Percentiles rank a stretch among this genome's conserved stretches.
Evolutionary conservation across 495 filamentous ascomycete genomes (phyloP).

Genomic region (Tuber microsphaerosporum): DNA sequence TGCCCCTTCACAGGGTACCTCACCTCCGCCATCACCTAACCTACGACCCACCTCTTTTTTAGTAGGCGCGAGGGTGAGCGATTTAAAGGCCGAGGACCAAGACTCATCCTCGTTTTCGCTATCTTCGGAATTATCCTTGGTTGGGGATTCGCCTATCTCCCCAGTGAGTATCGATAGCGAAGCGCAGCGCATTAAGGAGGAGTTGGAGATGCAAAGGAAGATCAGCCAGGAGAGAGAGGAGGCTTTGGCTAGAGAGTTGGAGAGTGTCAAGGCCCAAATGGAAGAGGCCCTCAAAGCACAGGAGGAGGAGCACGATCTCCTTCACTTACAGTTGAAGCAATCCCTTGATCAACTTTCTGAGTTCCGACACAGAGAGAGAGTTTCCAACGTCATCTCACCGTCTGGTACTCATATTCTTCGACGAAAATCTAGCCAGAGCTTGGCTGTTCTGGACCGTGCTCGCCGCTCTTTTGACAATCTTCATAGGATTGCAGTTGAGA

Average conservation of each 20-base stretch:
- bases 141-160: constrained; percentile 65
- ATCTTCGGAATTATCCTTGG: constrained; percentile 92
- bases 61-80: constrained; percentile 70
- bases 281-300: constrained; percentile 64
- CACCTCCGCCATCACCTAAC: constrained; percentile 52
- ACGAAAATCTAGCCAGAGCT: constrained; percentile 86
- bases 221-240: constrained; percentile 39
- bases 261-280: constrained; percentile 64
- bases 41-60: constrained; percentile 85
- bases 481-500: constrained; percentile 75
- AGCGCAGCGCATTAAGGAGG: constrained; percentile 35
- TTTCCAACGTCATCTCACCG: constrained; percentile 58
- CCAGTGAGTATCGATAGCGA: constrained; percentile 33
- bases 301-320: constrained; percentile 66
- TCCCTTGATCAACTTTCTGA: constrained; percentile 79
- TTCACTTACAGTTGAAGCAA: constrained; percentile 73
- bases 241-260: constrained; percentile 56
- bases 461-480: constrained; percentile 86
- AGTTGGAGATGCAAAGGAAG: constrained; percentile 38
- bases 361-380: constrained; percentile 69
- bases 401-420: constrained; percentile 67
- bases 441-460: constrained; percentile 82
- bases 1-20: constrained; percentile 47
- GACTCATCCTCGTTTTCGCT: constrained; percentile 87
- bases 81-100: constrained; percentile 68